Evolutionary conservation across 768 basidiomycete genomes (phyloP).

Genomic region (Suillus discolor): DNA sequence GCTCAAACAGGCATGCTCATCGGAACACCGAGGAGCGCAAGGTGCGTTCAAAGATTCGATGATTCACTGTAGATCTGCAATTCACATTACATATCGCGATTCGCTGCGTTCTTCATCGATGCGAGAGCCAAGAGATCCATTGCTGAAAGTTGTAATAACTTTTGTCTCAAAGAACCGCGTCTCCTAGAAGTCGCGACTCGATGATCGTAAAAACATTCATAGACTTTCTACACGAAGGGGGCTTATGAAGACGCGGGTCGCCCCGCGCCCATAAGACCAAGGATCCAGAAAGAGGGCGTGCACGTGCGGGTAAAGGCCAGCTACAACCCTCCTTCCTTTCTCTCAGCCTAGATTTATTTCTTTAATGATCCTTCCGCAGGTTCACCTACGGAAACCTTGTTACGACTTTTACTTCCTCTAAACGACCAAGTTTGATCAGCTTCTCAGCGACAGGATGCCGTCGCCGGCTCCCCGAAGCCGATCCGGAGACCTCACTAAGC

Average conservation of each 20-base stretch:
- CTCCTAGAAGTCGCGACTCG: slow-evolving; percentile 18
- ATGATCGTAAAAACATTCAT: background rate
- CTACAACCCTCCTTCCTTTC: too few relatives aligned
- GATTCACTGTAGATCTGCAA: slow-evolving; percentile 81
- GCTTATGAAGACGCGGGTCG: background rate
- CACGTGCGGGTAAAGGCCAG: background rate
- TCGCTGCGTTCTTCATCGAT: slow-evolving; percentile 83
- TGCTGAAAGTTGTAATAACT: slow-evolving; percentile 50
- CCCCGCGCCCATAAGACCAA: background rate
- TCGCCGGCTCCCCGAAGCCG: slow-evolving; percentile 62
- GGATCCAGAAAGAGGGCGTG: background rate
- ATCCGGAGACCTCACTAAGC: slow-evolving; percentile 88
- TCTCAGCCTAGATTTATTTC: too few relatives aligned
- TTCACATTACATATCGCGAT: slow-evolving; percentile 84
- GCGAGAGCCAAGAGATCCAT: slow-evolving; percentile 78
- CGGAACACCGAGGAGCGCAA: slow-evolving; percentile 78
- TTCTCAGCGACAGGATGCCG: slow-evolving; percentile 55
- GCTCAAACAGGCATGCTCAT: slow-evolving; percentile 48
- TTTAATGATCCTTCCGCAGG: slow-evolving; percentile 78
- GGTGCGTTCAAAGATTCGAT: slow-evolving; percentile 84
- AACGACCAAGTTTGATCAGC: slow-evolving; percentile 79
- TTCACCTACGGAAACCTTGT: slow-evolving; percentile 85
- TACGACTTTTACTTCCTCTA: slow-evolving; percentile 86
- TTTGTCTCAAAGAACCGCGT: slow-evolving; percentile 18
- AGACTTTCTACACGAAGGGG: slow-evolving; percentile 5